phyloP scores from a whole-genome alignment of 2,329 filamentous ascomycete species.

The Neoascochyta sp. region DNA sequence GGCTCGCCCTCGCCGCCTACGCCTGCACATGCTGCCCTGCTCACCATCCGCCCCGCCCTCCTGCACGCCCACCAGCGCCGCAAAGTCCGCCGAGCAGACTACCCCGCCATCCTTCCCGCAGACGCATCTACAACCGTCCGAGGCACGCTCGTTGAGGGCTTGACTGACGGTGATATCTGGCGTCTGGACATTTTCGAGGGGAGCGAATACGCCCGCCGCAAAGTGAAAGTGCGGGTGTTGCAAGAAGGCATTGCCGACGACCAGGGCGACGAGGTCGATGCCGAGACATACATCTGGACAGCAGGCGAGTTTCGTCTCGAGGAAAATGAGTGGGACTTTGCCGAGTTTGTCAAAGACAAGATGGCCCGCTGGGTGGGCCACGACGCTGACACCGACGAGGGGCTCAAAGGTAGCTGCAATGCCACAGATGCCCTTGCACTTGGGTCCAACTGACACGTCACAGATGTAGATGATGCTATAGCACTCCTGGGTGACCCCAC shows the following conservation, averaged over 20 bases:
- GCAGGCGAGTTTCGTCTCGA: constrained; percentile 55
- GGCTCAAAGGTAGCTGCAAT: constrained; percentile 45
- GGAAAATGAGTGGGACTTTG: constrained; percentile 80
- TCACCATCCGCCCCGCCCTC: constrained; percentile 71
- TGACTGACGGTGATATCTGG: constrained; percentile 71
- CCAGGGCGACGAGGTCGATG: constrained; percentile 41
- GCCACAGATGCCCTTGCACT: no score
- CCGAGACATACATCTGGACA: constrained; percentile 53
- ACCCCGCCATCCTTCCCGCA: constrained; percentile 67
- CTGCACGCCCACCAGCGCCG: constrained; percentile 68
- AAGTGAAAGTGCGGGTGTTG: constrained; percentile 47
- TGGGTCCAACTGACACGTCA: no score
- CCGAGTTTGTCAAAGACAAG: constrained; percentile 75
- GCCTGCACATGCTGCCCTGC: constrained; percentile 47
- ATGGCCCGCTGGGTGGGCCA: constrained; percentile 56
- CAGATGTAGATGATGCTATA: constrained; percentile 47
- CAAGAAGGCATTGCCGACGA: constrained; percentile 19
- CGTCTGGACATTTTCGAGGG: constrained; percentile 84
- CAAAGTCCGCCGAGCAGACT: constrained; percentile 68
- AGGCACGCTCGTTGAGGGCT: constrained; percentile 70
- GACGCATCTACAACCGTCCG: constrained; percentile 51
- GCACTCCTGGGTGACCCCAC: constrained; percentile 42
- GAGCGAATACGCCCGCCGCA: constrained; percentile 59
- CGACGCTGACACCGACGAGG: constrained; percentile 44
- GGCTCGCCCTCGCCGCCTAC: constrained; percentile 51